Percentiles rank a stretch among this genome's conserved stretches.
Conservation (phyloP, 2,329 filamentous ascomycete genomes). For the Penicillium expansum region DNA sequence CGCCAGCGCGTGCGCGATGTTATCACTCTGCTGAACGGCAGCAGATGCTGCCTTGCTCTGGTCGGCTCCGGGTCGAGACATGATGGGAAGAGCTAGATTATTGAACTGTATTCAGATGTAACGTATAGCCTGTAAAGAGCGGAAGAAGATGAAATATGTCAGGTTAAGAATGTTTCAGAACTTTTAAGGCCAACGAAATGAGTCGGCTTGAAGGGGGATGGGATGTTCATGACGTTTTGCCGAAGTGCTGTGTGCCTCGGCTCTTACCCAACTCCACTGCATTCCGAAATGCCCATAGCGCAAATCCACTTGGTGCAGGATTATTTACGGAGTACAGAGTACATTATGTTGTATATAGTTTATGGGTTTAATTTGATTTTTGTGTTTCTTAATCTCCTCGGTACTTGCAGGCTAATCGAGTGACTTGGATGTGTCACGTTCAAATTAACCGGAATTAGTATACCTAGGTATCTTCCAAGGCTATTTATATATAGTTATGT, state of each 20-base stretch:
- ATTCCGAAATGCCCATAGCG: conserved; percentile 10
- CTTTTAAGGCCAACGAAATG: conserved; percentile 25
- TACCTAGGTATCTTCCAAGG: not conserved
- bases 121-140: not conserved
- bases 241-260: conserved; percentile 35
- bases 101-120: not conserved
- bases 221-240: conserved; percentile 38
- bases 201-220: conserved; percentile 26
- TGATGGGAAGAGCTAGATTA: conserved; percentile 19
- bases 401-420: not conserved
- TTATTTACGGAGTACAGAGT: no score
- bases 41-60: conserved; percentile 52
- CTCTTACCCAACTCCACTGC: conserved; percentile 19
- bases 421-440: not conserved
- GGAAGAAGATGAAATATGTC: not conserved
- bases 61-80: conserved; percentile 43
- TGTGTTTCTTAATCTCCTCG: not conserved
- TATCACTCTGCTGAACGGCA: conserved; percentile 82
- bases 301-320: not conserved
- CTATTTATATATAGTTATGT: not conserved
- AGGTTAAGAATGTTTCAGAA: conserved; percentile 5
- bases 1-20: conserved; percentile 91
- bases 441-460: not conserved
- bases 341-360: not conserved
- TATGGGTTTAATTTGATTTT: not conserved